Percentiles rank a stretch among this genome's conserved stretches.
Conservation (phyloP, 202 grass and related monocot species). For the Panicum hallii region DNA sequence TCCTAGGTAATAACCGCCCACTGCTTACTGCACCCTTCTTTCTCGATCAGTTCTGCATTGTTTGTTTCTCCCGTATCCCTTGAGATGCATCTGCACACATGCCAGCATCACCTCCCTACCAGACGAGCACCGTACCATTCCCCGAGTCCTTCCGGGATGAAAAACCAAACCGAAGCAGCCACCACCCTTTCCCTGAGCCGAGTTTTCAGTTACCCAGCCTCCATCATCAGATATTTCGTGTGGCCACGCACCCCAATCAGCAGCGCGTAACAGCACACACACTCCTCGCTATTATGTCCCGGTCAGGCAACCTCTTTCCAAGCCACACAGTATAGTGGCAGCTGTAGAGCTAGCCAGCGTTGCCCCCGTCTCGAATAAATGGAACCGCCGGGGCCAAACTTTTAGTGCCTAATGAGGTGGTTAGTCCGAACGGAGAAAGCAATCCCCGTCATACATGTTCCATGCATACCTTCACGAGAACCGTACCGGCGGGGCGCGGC, state of each 20-base stretch:
- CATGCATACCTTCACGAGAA: slow-evolving; percentile 39
- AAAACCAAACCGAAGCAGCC: background rate
- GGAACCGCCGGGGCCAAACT: slow-evolving; percentile 47
- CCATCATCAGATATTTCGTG: background rate
- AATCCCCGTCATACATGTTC: slow-evolving; percentile 26
- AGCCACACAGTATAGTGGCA: background rate
- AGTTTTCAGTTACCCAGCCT: background rate
- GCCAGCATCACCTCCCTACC: background rate
- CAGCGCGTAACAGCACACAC: background rate
- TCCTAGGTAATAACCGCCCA: slow-evolving; percentile 60
- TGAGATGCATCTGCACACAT: background rate
- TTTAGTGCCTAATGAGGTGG: slow-evolving; percentile 34
- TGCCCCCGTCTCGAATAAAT: slow-evolving; percentile 19
- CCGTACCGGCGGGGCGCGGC: background rate
- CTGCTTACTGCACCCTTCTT: background rate
- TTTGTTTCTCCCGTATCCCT: background rate
- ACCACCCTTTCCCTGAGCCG: background rate
- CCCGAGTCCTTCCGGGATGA: background rate
- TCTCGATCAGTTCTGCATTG: background rate
- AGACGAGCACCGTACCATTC: background rate
- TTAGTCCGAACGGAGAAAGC: slow-evolving; percentile 47
- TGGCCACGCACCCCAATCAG: background rate
- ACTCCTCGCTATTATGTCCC: background rate
- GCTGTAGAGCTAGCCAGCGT: no score
- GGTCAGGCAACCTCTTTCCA: slow-evolving; percentile 1